These are phyloP conservation scores for Mycena chlorophos DNA, from an alignment of 768 basidiomycete species.

Conservation along the genomic window DNA sequence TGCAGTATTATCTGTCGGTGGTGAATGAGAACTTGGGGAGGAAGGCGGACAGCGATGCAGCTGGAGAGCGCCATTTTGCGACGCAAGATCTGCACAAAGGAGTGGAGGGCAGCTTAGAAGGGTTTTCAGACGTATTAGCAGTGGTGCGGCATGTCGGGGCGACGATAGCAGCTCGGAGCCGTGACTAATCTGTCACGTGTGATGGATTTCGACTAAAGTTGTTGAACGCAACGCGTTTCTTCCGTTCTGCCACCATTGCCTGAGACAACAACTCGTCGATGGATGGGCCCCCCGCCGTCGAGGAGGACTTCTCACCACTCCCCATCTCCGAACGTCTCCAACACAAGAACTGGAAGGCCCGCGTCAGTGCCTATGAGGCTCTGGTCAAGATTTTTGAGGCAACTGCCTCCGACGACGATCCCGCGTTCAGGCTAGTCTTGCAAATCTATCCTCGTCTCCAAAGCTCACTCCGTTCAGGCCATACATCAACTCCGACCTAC, in stretches of 20 bases:
- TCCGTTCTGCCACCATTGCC: conserved; percentile 1
- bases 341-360: conserved; percentile 99
- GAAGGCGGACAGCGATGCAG: conserved; percentile 53
- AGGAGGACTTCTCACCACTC: conserved; percentile 88
- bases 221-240: background rate
- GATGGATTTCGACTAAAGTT: too few relatives aligned
- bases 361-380: conserved; percentile 87
- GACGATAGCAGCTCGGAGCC: conserved; percentile 42
- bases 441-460: too few relatives aligned
- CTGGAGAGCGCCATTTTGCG: conserved; percentile 47
- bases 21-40: conserved; percentile 71
- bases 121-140: conserved; percentile 56
- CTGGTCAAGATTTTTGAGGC: conserved; percentile 85
- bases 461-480: too few relatives aligned
- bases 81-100: conserved; percentile 43
- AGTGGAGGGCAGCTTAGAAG: conserved; percentile 51
- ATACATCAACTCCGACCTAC: conserved; percentile 72
- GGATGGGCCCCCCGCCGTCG: conserved; percentile 91
- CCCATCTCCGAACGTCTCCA: conserved; percentile 77
- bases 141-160: conserved; percentile 60
- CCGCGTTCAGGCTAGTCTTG: too few relatives aligned
- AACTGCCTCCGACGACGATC: conserved; percentile 90
- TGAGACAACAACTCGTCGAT: conserved; percentile 40
- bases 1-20: conserved; percentile 70
- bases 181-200: too few relatives aligned